A percentile compares a stretch with the other conserved stretches of the same genome.
Conservation (phyloP, 345 rosid species). For the Bruguiera sexangula region DNA sequence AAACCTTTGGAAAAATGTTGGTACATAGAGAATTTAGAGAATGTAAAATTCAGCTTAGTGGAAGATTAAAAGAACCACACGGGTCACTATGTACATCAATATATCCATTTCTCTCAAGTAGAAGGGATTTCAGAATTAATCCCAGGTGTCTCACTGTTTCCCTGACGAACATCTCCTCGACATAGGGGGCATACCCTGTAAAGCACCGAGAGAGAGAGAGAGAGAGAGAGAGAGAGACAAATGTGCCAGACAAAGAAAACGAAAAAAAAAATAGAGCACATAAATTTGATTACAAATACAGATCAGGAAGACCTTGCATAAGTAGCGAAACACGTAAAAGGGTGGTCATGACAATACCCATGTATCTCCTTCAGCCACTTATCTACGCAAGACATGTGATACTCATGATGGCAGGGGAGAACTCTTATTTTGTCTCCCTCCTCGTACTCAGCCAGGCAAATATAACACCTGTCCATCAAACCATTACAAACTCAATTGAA, state of each 20-base stretch:
- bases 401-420: slow-evolving; percentile 81
- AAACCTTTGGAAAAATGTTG: too few relatives aligned
- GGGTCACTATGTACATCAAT: slow-evolving; percentile 19
- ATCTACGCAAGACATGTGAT: slow-evolving; percentile 71
- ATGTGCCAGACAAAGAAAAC: not conserved
- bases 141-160: slow-evolving; percentile 18
- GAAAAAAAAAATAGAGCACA: not conserved
- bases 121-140: slow-evolving; percentile 31
- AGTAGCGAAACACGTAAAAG: not conserved
- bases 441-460: slow-evolving; percentile 64
- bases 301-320: not conserved
- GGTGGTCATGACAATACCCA: slow-evolving; percentile 36
- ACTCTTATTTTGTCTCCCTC: slow-evolving; percentile 67
- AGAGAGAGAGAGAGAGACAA: not conserved
- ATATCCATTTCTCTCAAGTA: slow-evolving; percentile 30
- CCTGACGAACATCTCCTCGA: slow-evolving; percentile 62
- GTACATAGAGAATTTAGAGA: too few relatives aligned
- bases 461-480: slow-evolving; percentile 51
- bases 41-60: not conserved
- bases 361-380: slow-evolving; percentile 90
- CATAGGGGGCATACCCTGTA: slow-evolving; percentile 73
- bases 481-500: not conserved
- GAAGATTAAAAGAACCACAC: not conserved
- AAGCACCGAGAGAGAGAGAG: not conserved
- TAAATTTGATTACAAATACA: not conserved